phyloP scores from a whole-genome alignment of 2,329 filamentous ascomycete genomes.

The Penicillium sp. region DNA sequence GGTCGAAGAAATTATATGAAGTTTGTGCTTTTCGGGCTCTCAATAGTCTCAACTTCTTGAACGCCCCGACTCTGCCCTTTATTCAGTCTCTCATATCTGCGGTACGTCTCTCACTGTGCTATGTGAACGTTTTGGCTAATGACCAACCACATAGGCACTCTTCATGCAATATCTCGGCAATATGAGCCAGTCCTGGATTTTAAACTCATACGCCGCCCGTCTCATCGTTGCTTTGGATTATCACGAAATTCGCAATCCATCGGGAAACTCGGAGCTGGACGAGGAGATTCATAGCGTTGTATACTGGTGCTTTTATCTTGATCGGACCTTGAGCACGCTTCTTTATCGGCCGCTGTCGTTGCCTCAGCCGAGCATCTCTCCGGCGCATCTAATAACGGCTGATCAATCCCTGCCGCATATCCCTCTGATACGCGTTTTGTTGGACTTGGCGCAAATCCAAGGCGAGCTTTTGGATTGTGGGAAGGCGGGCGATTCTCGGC shows the following conservation, averaged over 20 bases:
- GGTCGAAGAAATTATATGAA: slow-evolving; percentile 24
- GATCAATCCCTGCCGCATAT: slow-evolving; percentile 5
- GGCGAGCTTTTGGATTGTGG: slow-evolving; percentile 13
- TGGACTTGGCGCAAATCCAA: slow-evolving; percentile 19
- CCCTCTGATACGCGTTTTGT: slow-evolving; percentile 14
- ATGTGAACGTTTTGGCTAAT: not conserved
- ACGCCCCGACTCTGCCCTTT: slow-evolving; percentile 16
- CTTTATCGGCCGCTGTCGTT: slow-evolving; percentile 24
- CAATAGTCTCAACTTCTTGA: slow-evolving; percentile 20
- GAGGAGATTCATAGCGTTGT: slow-evolving; percentile 24
- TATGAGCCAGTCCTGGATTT: slow-evolving; percentile 26
- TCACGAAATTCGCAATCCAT: slow-evolving; percentile 12
- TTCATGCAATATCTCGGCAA: slow-evolving; percentile 29
- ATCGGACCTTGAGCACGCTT: slow-evolving; percentile 29
- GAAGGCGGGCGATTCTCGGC: slow-evolving; percentile 7
- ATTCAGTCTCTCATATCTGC: slow-evolving; percentile 29
- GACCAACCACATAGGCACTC: slow-evolving; percentile 15
- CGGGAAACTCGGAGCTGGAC: slow-evolving; percentile 3
- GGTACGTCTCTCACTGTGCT: slow-evolving; percentile 15
- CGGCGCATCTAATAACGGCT: slow-evolving; percentile 2
- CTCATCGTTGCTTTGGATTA: slow-evolving; percentile 27
- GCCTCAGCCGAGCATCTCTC: slow-evolving; percentile 14
- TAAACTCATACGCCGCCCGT: slow-evolving; percentile 29
- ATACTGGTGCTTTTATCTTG: slow-evolving; percentile 32
- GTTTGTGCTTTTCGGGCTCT: slow-evolving; percentile 18